These are phyloP conservation scores for Sugiyamaella novakii DNA, from an alignment of 1,139 yeast genomes.

Conservation along the genomic window DNA sequence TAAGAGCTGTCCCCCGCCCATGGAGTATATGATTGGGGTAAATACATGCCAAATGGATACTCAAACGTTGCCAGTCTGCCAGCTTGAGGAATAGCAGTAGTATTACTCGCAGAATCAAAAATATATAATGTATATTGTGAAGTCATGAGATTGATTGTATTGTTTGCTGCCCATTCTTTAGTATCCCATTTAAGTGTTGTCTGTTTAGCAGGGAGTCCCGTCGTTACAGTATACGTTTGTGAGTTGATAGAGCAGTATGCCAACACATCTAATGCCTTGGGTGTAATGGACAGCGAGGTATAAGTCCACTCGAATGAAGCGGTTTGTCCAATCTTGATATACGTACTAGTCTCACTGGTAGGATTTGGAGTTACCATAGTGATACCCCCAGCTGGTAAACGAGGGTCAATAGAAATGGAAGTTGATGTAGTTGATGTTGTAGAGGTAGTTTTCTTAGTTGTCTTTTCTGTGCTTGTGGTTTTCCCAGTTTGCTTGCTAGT, in stretches of 20 bases:
- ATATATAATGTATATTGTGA: constrained; percentile 44
- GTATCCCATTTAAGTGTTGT: constrained; percentile 46
- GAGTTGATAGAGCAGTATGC: constrained; percentile 44
- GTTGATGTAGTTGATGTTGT: constrained; percentile 10
- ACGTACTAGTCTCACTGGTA: constrained; percentile 39
- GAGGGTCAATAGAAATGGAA: constrained; percentile 39
- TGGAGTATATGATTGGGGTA: constrained; percentile 43
- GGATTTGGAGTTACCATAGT: constrained; percentile 41
- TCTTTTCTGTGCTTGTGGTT: background rate
- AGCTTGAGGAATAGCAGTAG: constrained; percentile 38
- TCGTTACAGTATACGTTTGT: constrained; percentile 44
- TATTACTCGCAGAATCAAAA: constrained; percentile 40
- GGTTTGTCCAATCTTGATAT: constrained; percentile 44
- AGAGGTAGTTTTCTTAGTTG: constrained; percentile 5
- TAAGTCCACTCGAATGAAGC: constrained; percentile 48
- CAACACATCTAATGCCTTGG: constrained; percentile 43
- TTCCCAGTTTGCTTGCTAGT: constrained; percentile 6
- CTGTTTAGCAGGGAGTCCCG: constrained; percentile 39
- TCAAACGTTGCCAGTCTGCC: constrained; percentile 41
- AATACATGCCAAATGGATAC: constrained; percentile 43
- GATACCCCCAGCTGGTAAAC: constrained; percentile 44
- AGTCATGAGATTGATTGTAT: constrained; percentile 36
- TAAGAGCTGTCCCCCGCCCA: constrained; percentile 35
- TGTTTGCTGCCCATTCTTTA: constrained; percentile 35
- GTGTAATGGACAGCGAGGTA: constrained; percentile 43